Evolutionary conservation across 345 rosid genomes (phyloP).

Genomic region (Orychophragmus violaceus): DNA sequence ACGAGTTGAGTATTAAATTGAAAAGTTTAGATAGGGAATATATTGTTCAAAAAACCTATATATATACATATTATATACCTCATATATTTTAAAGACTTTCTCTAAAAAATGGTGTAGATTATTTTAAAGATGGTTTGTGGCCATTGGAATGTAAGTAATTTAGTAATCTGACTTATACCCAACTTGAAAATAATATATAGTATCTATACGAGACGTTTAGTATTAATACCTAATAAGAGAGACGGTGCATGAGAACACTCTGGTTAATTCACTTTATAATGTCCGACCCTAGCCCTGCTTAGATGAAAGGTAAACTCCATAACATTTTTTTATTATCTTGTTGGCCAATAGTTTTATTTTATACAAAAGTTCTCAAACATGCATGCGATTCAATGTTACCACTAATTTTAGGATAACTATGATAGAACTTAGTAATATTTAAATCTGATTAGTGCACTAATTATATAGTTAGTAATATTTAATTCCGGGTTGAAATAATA

Average conservation of each 20-base stretch:
- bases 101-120: not conserved
- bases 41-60: no score
- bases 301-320: slow-evolving; percentile 1
- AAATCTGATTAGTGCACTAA: slow-evolving; percentile 9
- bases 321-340: not conserved
- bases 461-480: slow-evolving; percentile 3
- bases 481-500: slow-evolving; percentile 10
- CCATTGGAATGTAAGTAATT: not conserved
- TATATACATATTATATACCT: no score
- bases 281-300: not conserved
- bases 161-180: slow-evolving; percentile 3
- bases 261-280: not conserved
- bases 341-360: not conserved
- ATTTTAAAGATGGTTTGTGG: not conserved
- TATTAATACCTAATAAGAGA: not conserved
- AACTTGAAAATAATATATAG: slow-evolving; percentile 7
- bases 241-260: slow-evolving; percentile 15
- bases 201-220: not conserved
- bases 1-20: no score
- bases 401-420: slow-evolving; percentile 11
- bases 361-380: not conserved
- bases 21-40: no score
- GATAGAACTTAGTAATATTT: slow-evolving; percentile 2
- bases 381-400: slow-evolving; percentile 19
- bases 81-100: no score